Base-by-base conservation (phyloP, 495 filamentous ascomycete genomes). In the Parmelia sp. region DNA sequence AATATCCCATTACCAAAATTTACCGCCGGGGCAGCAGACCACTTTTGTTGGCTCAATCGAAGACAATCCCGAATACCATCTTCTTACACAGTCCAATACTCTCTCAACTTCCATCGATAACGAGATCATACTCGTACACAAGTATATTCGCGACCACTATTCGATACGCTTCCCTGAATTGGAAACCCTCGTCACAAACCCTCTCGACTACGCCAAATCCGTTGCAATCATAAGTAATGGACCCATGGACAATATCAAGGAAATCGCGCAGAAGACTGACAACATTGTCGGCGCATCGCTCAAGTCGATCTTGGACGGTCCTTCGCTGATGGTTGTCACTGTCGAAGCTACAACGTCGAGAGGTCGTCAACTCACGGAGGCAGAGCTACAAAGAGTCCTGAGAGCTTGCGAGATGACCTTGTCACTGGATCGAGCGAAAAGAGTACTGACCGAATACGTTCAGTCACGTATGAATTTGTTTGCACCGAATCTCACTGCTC, bases 391-490 rank as follows among this genome's bases (percentile, higher is more conserved):
- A 60, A 78, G 82, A 35, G 87, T 96, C 31, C 75, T 88, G 36
- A 82, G 84, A 60, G 92, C 91, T 12, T 97, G 93, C 75, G 83
- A 91, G 66, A 93, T 91, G 84, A 90, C 91, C 45, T 79, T 96
- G 45, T 84, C 85, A 62, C 86, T 98, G 21, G 92, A 97, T 69
- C 84, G 83, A 56, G 93, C 93, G 56, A 96, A 96, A 73, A 88
- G 83, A 62, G 88, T 85, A 39, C 84, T 97, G 57, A 97, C 92
- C 5, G 88, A 94, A 69, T 97, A 93, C 70, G 93, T 97, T n/a
- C 88, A 96, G 77, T 96, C 92, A 40, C 91, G 94, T 65, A 97
- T 98, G 90, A 93, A 85, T 68, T 82, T 96, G 56, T 97, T 96
- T 70, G 94, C 95, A 15, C 94, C 94, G 12, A 98, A 98, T 69